Conservation (phyloP, 2,329 filamentous ascomycete species). For the Tricladium varicosporioides region DNA sequence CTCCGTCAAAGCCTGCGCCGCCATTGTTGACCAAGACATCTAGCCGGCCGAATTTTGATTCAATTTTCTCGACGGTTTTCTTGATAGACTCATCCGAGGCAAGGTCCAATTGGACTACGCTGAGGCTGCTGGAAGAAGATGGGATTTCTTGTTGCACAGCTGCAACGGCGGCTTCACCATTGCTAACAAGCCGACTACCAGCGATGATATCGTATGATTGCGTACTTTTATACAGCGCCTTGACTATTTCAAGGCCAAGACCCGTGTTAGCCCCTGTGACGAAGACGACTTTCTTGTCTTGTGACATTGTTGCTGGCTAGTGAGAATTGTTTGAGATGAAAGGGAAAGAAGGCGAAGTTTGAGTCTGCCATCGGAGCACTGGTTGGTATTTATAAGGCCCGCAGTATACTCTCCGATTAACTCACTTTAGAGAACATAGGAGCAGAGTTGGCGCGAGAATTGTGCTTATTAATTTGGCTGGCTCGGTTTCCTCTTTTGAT, state of each 20-base stretch:
- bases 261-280: conserved; percentile 44
- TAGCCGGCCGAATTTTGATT: conserved; percentile 30
- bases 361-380: conserved; percentile 17
- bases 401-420: conserved; percentile 15
- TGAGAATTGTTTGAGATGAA: conserved; percentile 20
- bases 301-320: conserved; percentile 17
- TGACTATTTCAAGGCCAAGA: conserved; percentile 39
- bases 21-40: conserved; percentile 39
- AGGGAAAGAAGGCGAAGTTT: conserved; percentile 17
- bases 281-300: conserved; percentile 27
- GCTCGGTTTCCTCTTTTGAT: conserved; percentile 20
- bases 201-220: conserved; percentile 38
- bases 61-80: conserved; percentile 30
- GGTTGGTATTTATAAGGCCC: conserved; percentile 18
- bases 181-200: conserved; percentile 39
- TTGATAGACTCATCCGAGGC: conserved; percentile 35
- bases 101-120: conserved; percentile 33
- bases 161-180: conserved; percentile 40
- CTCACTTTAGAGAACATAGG: conserved; percentile 17
- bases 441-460: conserved; percentile 17
- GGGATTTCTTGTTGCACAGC: conserved; percentile 19
- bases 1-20: conserved; percentile 17
- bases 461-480: conserved; percentile 17
- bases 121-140: conserved; percentile 17
- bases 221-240: conserved; percentile 18